Evolutionary conservation across 371 early-diverging fungal genomes (phyloP).

Genomic region (Mucor racemosus): DNA sequence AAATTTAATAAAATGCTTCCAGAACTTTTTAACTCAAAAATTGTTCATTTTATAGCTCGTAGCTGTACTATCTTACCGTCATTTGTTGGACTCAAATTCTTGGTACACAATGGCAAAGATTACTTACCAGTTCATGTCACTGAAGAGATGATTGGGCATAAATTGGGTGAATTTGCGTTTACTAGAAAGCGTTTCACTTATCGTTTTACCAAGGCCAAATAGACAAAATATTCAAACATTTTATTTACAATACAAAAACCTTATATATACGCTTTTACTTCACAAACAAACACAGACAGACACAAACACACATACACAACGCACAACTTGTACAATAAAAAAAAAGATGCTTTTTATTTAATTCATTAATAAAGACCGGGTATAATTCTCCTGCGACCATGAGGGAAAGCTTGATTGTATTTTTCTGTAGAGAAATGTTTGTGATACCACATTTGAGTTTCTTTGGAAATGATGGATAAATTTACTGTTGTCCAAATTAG

Average conservation of each 20-base stretch:
- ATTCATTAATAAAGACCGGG: slow-evolving; percentile 54
- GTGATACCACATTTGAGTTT: slow-evolving; percentile 69
- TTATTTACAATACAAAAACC: neutral
- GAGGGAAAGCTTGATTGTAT: slow-evolving; percentile 38
- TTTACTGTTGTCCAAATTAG: slow-evolving; percentile 65
- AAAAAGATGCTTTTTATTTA: slow-evolving; percentile 19
- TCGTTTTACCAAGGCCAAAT: slow-evolving; percentile 87
- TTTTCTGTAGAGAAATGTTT: slow-evolving; percentile 49
- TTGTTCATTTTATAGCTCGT: slow-evolving; percentile 58
- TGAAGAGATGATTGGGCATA: slow-evolving; percentile 97
- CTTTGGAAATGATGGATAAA: slow-evolving; percentile 64
- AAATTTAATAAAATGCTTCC: neutral
- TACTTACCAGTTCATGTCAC: slow-evolving; percentile 86
- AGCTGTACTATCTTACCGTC: slow-evolving; percentile 91
- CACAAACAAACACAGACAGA: neutral
- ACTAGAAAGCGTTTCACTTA: slow-evolving; percentile 91
- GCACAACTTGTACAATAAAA: slow-evolving; percentile 16
- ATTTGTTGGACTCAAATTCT: slow-evolving; percentile 90
- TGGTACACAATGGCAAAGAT: slow-evolving; percentile 94
- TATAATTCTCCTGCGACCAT: slow-evolving; percentile 44
- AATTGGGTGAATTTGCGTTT: slow-evolving; percentile 93
- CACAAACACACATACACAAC: slow-evolving; percentile 1
- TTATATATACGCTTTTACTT: neutral
- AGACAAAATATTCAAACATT: slow-evolving; percentile 24
- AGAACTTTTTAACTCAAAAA: neutral